Conservation (phyloP, 2,329 filamentous ascomycete genomes). For the Nemania bipapillata region DNA sequence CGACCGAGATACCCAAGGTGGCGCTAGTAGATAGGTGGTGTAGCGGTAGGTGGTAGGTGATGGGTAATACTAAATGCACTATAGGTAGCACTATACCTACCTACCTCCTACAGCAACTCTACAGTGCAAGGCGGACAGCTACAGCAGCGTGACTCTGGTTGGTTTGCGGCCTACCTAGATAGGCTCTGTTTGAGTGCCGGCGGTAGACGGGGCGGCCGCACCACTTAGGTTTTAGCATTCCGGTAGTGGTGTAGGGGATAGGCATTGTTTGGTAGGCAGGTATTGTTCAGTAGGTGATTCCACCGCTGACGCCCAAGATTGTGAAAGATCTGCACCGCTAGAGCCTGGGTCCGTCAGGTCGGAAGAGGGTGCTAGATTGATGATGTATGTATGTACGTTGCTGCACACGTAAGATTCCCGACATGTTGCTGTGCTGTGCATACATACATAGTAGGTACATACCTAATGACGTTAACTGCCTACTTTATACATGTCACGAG, state of each 20-base stretch:
- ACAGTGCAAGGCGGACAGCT: background rate
- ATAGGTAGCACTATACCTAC: background rate
- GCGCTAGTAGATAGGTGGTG: background rate
- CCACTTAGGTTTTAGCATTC: constrained; percentile 11
- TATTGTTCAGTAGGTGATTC: constrained; percentile 8
- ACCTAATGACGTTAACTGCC: background rate
- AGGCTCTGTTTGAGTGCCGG: constrained; percentile 17
- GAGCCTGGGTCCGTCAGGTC: constrained; percentile 26
- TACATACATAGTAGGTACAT: background rate
- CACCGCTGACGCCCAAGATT: constrained; percentile 20
- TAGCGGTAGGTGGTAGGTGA: too few relatives aligned
- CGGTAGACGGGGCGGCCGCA: constrained; percentile 20
- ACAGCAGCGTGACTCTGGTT: background rate
- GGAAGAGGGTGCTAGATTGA: too few relatives aligned
- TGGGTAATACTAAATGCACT: too few relatives aligned
- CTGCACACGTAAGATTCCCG: constrained; percentile 18
- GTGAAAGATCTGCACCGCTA: constrained; percentile 18
- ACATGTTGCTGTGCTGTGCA: constrained; percentile 1
- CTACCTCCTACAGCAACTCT: background rate
- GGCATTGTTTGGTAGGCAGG: background rate
- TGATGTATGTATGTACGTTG: background rate
- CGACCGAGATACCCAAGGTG: background rate
- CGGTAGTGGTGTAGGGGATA: background rate
- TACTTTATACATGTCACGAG: constrained; percentile 11
- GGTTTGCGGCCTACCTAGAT: background rate